phyloP scores from a whole-genome alignment of 1,284 basidiomycete species.

The Cystobasidium sp. region DNA sequence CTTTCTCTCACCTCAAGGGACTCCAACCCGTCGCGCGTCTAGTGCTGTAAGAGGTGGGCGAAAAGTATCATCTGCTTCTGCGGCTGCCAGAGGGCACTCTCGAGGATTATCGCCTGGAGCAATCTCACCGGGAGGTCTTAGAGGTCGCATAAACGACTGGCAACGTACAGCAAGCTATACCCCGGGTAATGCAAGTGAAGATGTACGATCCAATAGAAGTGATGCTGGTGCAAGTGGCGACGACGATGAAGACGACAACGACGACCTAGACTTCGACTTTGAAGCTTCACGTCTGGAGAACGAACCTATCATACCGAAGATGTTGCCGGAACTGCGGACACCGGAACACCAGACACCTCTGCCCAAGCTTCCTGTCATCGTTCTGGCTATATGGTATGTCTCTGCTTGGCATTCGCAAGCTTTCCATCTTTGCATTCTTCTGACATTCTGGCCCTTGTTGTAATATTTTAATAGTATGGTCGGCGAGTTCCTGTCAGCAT shows the following conservation, averaged over 20 bases:
- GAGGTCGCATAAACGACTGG: constrained; percentile 42
- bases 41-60: constrained; percentile 6
- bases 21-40: constrained; percentile 5
- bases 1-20: constrained; percentile 2
- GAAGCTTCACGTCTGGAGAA: constrained; percentile 3
- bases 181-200: background rate
- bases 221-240: constrained; percentile 11
- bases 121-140: constrained; percentile 11
- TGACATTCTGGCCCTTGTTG: constrained; percentile 55
- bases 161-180: constrained; percentile 9
- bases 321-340: constrained; percentile 39
- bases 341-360: constrained; percentile 67
- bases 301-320: constrained; percentile 39
- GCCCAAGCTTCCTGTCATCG: constrained; percentile 84
- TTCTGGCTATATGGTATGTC: constrained; percentile 69
- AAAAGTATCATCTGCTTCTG: background rate
- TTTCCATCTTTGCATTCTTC: no score
- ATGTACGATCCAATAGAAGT: background rate
- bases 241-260: constrained; percentile 5
- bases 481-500: constrained; percentile 84
- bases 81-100: constrained; percentile 1
- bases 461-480: constrained; percentile 64
- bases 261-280: constrained; percentile 2
- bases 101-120: background rate
- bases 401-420: constrained; percentile 53